phyloP scores from a whole-genome alignment of 306 rosid species.

The Cicer judaicum region DNA sequence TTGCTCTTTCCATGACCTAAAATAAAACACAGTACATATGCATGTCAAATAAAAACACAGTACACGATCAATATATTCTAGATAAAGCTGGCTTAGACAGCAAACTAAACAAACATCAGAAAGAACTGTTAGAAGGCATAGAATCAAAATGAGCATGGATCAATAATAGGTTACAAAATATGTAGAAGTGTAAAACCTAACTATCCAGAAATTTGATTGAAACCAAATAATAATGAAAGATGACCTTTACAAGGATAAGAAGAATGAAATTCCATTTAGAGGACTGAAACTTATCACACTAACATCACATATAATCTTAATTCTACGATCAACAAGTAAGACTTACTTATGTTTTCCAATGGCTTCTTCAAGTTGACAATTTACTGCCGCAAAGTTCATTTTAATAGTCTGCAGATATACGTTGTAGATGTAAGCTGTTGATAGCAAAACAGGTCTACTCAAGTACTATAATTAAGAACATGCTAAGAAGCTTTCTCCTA shows the following conservation, averaged over 20 bases:
- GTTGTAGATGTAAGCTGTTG: conserved; percentile 42
- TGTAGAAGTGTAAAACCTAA: conserved; percentile 18
- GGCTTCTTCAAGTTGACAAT: conserved; percentile 70
- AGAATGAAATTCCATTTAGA: conserved; percentile 8
- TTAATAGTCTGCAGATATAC: conserved; percentile 63
- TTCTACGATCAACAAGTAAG: conserved; percentile 37
- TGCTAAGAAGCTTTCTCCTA: conserved; percentile 8
- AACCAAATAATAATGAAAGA: conserved; percentile 19
- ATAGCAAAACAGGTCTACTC: conserved; percentile 35
- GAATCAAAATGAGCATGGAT: conserved; percentile 24
- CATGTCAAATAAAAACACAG: conserved; percentile 33
- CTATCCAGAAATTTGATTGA: conserved; percentile 33
- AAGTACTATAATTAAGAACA: conserved; percentile 21
- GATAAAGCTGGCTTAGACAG: conserved; percentile 10
- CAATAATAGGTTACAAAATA: conserved; percentile 24
- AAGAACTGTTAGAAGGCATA: conserved; percentile 6
- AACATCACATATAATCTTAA: conserved; percentile 26
- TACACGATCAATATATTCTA: conserved; percentile 40
- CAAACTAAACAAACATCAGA: conserved; percentile 3
- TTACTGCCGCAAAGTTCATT: conserved; percentile 58
- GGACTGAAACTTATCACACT: conserved; percentile 7
- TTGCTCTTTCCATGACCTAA: conserved; percentile 81
- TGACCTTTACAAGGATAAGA: conserved; percentile 8
- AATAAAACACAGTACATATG: conserved; percentile 37
- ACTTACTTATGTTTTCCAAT: conserved; percentile 79